Base-by-base conservation (phyloP, 495 filamentous ascomycete genomes). In the Hyphodiscus hymeniophilus region DNA sequence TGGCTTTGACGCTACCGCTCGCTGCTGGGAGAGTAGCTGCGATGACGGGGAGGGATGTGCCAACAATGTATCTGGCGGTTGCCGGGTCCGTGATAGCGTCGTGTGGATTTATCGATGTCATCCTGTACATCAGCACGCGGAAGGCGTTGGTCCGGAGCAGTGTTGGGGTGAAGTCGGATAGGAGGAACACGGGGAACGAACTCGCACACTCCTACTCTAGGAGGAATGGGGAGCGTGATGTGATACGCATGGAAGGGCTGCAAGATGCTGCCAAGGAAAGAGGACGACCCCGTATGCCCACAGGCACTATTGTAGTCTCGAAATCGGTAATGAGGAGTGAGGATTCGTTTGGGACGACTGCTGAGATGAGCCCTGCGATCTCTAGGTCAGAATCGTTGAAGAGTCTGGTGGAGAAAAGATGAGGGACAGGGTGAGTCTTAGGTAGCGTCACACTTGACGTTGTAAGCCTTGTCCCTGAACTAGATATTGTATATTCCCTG, bases 61-160 rank as follows among this genome's bases (percentile, higher is more conserved):
- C 60, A 13, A 41, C 72, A 12, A 55, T 60, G 2, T 76, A 73
- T 52, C 76, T 72, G 52, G 70, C 64, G 52, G 65, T 75, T 38
- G 74, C 77, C 0, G 78, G 77, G 17, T 64, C 70, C 2, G 54
- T 82, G 47, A 75, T 82, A 32, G 77, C 76, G 3, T 74, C 67
- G 24, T 78, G 74, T 43, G 78, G 78, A n/a, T 63, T 75, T 45
- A 66, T 77, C 38, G 78, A 82, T 52, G 75, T 75, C 7, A 44
- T 72, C n/a, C 66, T 80, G 2, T 82, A 82, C 58, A 74, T 75
- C 2, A 61, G 77, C 24, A 82, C 76, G 16, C 72, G 76, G 4
- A 59, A 65, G 23, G 60, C 48, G 12, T 39, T 57, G 10, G 17
- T 57, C 21, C 30, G 38, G 12, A 26, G 17, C 7, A 44, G 20